Percentiles rank a stretch among this genome's conserved stretches.
Evolutionary conservation across 805 yeast species (phyloP).

Genomic region (Yueomyces sp.): DNA sequence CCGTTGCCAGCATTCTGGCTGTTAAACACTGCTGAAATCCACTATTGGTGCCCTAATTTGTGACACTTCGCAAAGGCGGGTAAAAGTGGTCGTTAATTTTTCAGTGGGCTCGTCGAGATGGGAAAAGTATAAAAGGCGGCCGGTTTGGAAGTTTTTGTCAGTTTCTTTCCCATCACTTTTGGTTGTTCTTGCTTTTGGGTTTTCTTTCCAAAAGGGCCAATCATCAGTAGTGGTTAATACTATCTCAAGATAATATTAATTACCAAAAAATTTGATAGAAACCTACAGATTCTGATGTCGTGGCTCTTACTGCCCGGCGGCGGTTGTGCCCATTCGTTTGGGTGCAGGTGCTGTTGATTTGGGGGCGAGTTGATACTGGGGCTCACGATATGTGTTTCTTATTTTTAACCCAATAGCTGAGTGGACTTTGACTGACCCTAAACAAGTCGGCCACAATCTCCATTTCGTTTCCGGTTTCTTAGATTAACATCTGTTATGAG

Average conservation of each 20-base stretch:
- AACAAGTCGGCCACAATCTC: slow-evolving; percentile 25
- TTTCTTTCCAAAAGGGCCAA: slow-evolving; percentile 14
- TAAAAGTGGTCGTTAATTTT: no score
- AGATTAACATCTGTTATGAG: slow-evolving; percentile 23
- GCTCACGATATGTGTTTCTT: slow-evolving; percentile 16
- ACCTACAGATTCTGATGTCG: slow-evolving; percentile 22
- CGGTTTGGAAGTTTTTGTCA: background rate
- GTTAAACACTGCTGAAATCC: no score
- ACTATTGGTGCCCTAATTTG: no score
- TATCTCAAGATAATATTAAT: slow-evolving; percentile 30
- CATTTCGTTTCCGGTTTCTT: slow-evolving; percentile 32
- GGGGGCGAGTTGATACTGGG: slow-evolving; percentile 25
- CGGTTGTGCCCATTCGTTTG: background rate
- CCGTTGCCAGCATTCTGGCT: no score
- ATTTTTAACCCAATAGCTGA: slow-evolving; percentile 27
- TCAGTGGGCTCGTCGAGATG: background rate
- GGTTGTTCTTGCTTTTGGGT: slow-evolving; percentile 3
- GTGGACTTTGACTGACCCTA: slow-evolving; percentile 25
- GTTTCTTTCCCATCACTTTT: background rate
- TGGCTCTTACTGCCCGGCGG: slow-evolving; percentile 12
- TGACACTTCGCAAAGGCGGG: background rate
- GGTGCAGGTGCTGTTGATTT: slow-evolving; percentile 1
- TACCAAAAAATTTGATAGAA: slow-evolving; percentile 22
- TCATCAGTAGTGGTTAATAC: slow-evolving; percentile 32
- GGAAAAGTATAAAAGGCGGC: slow-evolving; percentile 1